phyloP scores from a whole-genome alignment of 108 stramenopile genomes.

The Discostella pseudostelligera region DNA sequence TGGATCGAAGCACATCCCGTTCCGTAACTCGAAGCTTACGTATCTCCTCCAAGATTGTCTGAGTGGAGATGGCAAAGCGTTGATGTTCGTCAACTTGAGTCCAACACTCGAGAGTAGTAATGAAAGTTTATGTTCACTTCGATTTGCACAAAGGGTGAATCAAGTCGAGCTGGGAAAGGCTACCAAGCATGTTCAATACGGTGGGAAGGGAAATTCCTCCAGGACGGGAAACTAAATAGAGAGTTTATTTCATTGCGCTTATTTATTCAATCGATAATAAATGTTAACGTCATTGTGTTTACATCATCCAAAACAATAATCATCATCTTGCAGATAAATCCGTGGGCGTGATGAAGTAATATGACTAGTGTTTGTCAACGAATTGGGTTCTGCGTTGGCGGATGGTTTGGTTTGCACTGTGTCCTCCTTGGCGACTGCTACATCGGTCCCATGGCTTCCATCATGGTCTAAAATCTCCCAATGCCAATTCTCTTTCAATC shows the following conservation, averaged over 20 bases:
- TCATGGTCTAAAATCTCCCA: constrained; percentile 1
- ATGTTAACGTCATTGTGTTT: neutral
- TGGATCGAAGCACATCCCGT: constrained; percentile 86
- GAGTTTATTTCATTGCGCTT: neutral
- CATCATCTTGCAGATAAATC: constrained; percentile 36
- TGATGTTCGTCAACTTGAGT: constrained; percentile 92
- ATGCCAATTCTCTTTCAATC: constrained; percentile 24
- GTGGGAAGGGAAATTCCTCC: constrained; percentile 13
- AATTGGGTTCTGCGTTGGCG: too few species aligned
- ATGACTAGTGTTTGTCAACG: too few species aligned
- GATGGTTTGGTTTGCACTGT: neutral
- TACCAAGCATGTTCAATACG: constrained; percentile 77
- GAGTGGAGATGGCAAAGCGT: constrained; percentile 87
- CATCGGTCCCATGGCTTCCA: constrained; percentile 2
- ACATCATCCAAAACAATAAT: constrained; percentile 21
- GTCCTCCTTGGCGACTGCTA: neutral
- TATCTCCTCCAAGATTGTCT: constrained; percentile 87
- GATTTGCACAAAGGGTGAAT: constrained; percentile 75
- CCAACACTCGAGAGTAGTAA: constrained; percentile 63
- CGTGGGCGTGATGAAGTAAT: constrained; percentile 1
- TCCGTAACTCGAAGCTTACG: constrained; percentile 90
- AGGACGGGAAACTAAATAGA: neutral
- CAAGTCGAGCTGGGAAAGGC: constrained; percentile 62
- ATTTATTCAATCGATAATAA: neutral
- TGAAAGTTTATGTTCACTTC: constrained; percentile 84